Evolutionary conservation across 805 yeast species (phyloP).

Genomic region (Starmerella cellae): DNA sequence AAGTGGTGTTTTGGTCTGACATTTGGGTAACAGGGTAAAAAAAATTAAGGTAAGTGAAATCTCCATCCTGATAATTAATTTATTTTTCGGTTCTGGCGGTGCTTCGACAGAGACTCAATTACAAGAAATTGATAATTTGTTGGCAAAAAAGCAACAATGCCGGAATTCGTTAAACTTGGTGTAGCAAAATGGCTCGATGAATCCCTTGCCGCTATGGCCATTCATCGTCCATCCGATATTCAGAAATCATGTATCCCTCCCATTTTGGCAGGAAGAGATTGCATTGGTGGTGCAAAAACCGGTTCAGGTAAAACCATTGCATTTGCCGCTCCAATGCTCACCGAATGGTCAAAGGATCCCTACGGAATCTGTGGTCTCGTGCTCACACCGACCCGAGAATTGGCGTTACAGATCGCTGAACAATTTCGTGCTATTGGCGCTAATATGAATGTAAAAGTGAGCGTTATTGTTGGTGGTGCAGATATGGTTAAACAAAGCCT

Average conservation of each 20-base stretch:
- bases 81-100: too few species aligned
- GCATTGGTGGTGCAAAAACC: constrained; percentile 96
- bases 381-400: constrained; percentile 77
- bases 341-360: constrained; percentile 92
- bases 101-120: too few species aligned
- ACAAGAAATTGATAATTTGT: too few species aligned
- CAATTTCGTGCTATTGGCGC: constrained; percentile 91
- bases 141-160: too few species aligned
- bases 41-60: background rate
- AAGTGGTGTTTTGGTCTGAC: background rate
- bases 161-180: constrained; percentile 48
- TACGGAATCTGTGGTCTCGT: constrained; percentile 81
- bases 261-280: constrained; percentile 69
- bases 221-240: constrained; percentile 70
- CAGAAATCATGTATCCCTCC: constrained; percentile 82
- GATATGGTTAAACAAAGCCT: constrained; percentile 83
- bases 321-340: constrained; percentile 93
- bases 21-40: background rate
- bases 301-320: constrained; percentile 98
- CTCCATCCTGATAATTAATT: too few species aligned
- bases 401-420: constrained; percentile 93
- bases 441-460: constrained; percentile 67
- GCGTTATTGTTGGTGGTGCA: constrained; percentile 87
- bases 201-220: constrained; percentile 67
- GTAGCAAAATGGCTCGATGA: constrained; percentile 79